Base-by-base conservation (phyloP, 1,284 basidiomycete species). In the Tilletia horrida region DNA sequence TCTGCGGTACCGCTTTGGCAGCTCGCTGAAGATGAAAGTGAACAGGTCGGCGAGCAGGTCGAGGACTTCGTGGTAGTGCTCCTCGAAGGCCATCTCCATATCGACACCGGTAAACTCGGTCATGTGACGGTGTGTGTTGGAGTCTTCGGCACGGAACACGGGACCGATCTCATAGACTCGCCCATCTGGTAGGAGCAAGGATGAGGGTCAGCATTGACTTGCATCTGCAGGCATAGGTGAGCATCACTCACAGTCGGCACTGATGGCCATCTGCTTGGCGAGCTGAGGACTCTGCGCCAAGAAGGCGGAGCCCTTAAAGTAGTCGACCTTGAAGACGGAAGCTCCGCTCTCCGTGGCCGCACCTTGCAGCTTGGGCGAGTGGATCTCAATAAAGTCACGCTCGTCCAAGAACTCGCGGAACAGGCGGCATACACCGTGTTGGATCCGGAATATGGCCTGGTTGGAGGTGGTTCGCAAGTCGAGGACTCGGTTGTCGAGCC, bases 41-140 rank as follows among this genome's bases (percentile, higher is more conserved):
- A 82, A 82, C 1, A 82, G 71, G 35, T 74, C 72, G 61, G 77
- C 78, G 23, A 82, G 69, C 13, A 81, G 67, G 59, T 82, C 81
- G 25, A 81, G 70, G 2, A 78, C 81, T 86, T 88, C 96, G 84
- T 98, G 94, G 80, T 98, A 98, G 83, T 97, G 93, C 82, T 97
- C 93, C 81, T 97, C 91, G 73, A 99, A 93, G 1, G 89, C 87
- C 96, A 99, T 98, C 83, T 99, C 96, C 74, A 99, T 86, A 90
- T 99, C 96, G 75, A 99, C 89, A 62, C 96, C 96, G 74, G 93
- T 91, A 84, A 97, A 99, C 83, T 99, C 96, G 57, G 96, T 99
- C 85, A 99, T 87, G 85, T 99, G 96, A 65, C 96, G 90, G 82
- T 97, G 92, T 3, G 95, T 97, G 83, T 96, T 95, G 50, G 93